Base-by-base conservation (phyloP, 2,329 filamentous ascomycete genomes). In the Aspergillus transmontanensis region DNA sequence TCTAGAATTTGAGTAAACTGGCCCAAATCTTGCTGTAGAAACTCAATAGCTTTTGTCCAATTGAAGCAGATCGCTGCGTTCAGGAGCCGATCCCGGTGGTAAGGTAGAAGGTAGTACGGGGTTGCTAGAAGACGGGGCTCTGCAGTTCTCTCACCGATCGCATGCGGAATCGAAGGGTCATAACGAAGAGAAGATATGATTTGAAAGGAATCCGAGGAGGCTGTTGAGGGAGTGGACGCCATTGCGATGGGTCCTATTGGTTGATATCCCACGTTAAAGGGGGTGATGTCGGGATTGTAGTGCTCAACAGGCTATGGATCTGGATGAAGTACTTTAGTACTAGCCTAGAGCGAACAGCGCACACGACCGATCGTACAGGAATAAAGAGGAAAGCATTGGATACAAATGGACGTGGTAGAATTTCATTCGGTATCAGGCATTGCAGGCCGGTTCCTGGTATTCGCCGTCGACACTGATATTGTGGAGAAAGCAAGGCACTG, bases 41-140 rank as follows among this genome's bases (percentile, higher is more conserved):
- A 73, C 2, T 65, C 59, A 16, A 73, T 53, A 19, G 78, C 77
- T n/a, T 69, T 58, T 6, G 65, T 32, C 80, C 84, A 86, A 50
- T 80, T 73, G 68, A 86, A 84, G 67, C 83, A 78, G 65, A 79
- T 72, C 28, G 84, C 82, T 50, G 84, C 82, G 71, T 82, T 84
- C n/a, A 93, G 82, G 74, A 97, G 85, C 59, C 93, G 89, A 74
- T 94, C 90, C 53, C 88, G 86, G 75, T 97, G 93, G 69, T 89
- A 89, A 62, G 88, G 83, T 19, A 95, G 85, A 84, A 96, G 92
- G 76, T 96, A 96, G 69, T 92, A 89, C 0, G 89, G 86, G 10
- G 87, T 91, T 7, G 74, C 75, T 39, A 72, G 69, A 60, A 77
- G 77, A 41, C 83, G 76, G 62, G 65, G 68, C 28, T 73, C 70